A percentile compares a stretch with the other conserved stretches of the same genome.
Conservation (phyloP, 1,139 yeast species). For the Diutina pseudorugosa region DNA sequence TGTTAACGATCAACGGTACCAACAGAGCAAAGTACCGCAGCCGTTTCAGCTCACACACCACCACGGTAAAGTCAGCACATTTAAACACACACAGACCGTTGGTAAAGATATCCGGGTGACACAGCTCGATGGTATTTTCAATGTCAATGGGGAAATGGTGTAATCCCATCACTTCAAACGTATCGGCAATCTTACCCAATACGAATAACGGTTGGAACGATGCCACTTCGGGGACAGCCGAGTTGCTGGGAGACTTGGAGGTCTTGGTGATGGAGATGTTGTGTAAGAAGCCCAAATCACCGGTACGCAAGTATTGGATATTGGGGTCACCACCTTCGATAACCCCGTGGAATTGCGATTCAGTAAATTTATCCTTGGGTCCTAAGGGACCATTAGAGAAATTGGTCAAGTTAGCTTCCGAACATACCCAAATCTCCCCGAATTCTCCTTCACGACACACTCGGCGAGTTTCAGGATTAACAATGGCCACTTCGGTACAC, state of each 20-base stretch:
- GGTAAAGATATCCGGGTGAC: slow-evolving; percentile 45
- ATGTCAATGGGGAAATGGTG: slow-evolving; percentile 85
- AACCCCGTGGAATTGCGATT: slow-evolving; percentile 40
- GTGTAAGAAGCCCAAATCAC: slow-evolving; percentile 88
- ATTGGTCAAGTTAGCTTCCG: slow-evolving; percentile 66
- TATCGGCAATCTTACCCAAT: slow-evolving; percentile 74
- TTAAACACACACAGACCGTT: slow-evolving; percentile 67
- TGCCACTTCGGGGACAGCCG: slow-evolving; percentile 22
- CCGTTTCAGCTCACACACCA: slow-evolving; percentile 56
- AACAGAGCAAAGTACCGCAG: slow-evolving; percentile 51
- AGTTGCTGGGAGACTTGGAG: slow-evolving; percentile 14
- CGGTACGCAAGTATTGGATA: slow-evolving; percentile 69
- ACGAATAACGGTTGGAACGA: slow-evolving; percentile 73
- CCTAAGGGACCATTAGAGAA: slow-evolving; percentile 49
- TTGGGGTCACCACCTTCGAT: slow-evolving; percentile 52
- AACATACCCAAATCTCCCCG: slow-evolving; percentile 95
- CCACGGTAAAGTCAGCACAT: slow-evolving; percentile 72
- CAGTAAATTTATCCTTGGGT: slow-evolving; percentile 26
- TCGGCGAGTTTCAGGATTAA: slow-evolving; percentile 78
- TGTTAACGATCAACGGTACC: slow-evolving; percentile 74
- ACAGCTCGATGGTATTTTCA: slow-evolving; percentile 60
- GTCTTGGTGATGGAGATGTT: slow-evolving; percentile 43
- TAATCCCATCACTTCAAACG: slow-evolving; percentile 84
- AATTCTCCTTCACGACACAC: slow-evolving; percentile 86
- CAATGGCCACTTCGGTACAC: slow-evolving; percentile 87